Percentiles rank a stretch among this genome's conserved stretches.
Evolutionary conservation across 352 stramenopile species (phyloP).

Genomic region (Globisporangium perplexum): DNA sequence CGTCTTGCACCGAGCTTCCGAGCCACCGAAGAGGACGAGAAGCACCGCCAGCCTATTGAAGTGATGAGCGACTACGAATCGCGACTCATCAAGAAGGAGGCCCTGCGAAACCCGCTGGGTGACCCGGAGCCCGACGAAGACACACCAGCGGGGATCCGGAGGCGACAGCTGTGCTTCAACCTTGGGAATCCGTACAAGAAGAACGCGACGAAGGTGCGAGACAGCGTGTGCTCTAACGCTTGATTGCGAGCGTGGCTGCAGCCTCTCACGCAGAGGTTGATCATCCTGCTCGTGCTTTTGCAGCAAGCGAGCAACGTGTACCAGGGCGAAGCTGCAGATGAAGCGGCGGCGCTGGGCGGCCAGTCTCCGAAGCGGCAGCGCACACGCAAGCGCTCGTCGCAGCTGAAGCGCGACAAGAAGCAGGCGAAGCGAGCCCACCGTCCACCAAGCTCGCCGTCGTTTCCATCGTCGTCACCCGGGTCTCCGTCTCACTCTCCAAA

Average conservation of each 20-base stretch:
- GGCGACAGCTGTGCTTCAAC: conserved; percentile 82
- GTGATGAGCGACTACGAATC: conserved; percentile 89
- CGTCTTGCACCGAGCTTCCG: conserved; percentile 56
- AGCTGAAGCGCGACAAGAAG: conserved; percentile 76
- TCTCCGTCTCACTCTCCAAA: conserved; percentile 63
- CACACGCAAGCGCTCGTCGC: conserved; percentile 79
- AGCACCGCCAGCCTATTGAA: conserved; percentile 80
- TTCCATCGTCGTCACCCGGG: conserved; percentile 51
- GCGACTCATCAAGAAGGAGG: conserved; percentile 82
- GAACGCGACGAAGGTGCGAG: conserved; percentile 63
- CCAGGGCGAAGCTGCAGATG: conserved; percentile 78
- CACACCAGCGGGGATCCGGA: conserved; percentile 58
- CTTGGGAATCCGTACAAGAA: conserved; percentile 89
- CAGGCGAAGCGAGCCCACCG: conserved; percentile 64
- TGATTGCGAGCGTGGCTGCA: too few species aligned
- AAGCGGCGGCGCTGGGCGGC: conserved; percentile 68
- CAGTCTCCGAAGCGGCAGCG: conserved; percentile 78
- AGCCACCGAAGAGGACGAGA: conserved; percentile 70
- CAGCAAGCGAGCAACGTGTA: conserved; percentile 76
- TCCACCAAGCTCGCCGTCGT: conserved; percentile 59
- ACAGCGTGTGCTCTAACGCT: too few species aligned
- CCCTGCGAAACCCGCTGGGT: conserved; percentile 73
- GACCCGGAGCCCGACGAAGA: conserved; percentile 84
- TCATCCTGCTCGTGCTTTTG: conserved; percentile 3
- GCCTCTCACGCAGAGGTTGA: too few species aligned